These are phyloP conservation scores for Rhizoclosmatium globosum DNA, from an alignment of 192 early-diverging fungal genomes.

Conservation along the genomic window DNA sequence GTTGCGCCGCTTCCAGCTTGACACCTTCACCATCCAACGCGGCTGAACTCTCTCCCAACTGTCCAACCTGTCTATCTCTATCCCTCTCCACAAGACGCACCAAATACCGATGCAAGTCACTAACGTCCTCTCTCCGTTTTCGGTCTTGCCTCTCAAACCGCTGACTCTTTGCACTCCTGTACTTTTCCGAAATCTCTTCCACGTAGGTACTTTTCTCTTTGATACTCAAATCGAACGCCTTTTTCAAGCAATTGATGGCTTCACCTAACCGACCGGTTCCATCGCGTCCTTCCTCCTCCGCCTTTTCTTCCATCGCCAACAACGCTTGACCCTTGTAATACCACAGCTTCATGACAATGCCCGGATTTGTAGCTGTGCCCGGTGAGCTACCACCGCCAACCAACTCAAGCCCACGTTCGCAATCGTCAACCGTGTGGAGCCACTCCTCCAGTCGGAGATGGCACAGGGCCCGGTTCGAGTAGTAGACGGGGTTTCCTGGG, in stretches of 20 bases:
- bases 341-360: constrained; percentile 23
- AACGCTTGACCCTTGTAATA: constrained; percentile 34
- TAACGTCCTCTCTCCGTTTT: constrained; percentile 59
- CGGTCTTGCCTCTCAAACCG: constrained; percentile 74
- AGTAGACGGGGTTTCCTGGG: constrained; percentile 71
- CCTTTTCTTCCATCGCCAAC: constrained; percentile 14
- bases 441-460: constrained; percentile 70
- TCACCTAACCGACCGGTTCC: constrained; percentile 15
- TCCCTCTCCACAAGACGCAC: constrained; percentile 68
- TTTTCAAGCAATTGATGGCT: constrained; percentile 35
- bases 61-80: constrained; percentile 47
- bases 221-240: constrained; percentile 69
- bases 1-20: background rate
- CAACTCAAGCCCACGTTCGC: constrained; percentile 69
- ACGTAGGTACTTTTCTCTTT: constrained; percentile 63
- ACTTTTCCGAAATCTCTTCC: constrained; percentile 69
- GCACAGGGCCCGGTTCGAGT: constrained; percentile 84
- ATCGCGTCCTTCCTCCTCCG: constrained; percentile 13
- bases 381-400: constrained; percentile 63
- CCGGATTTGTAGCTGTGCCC: background rate
- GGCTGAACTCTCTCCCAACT: constrained; percentile 20
- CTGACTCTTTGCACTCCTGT: constrained; percentile 69
- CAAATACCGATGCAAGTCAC: constrained; percentile 70
- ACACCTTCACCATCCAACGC: constrained; percentile 44
- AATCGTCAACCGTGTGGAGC: constrained; percentile 68